phyloP scores from a whole-genome alignment of 768 basidiomycete species.

The Mycena chlorophos region DNA sequence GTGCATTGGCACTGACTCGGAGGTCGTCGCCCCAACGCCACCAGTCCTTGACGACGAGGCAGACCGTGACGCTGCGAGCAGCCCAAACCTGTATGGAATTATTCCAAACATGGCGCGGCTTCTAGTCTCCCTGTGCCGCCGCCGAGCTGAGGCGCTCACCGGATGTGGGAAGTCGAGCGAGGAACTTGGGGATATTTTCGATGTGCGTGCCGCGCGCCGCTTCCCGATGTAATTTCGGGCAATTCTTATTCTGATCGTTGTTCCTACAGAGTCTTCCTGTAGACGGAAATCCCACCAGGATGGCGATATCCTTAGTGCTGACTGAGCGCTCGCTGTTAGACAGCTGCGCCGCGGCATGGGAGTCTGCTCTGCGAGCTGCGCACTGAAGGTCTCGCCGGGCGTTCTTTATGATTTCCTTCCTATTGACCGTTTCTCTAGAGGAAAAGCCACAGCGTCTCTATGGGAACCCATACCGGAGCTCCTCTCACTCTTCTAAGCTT shows the following conservation, averaged over 20 bases:
- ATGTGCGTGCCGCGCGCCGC: slow-evolving; percentile 27
- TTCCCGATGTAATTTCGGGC: neutral
- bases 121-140: slow-evolving; percentile 30
- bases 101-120: slow-evolving; percentile 17
- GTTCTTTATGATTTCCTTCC: too few species aligned
- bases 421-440: too few species aligned
- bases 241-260: slow-evolving; percentile 8
- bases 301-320: slow-evolving; percentile 48
- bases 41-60: slow-evolving; percentile 13
- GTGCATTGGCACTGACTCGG: slow-evolving; percentile 1
- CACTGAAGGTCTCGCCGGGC: neutral
- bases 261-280: slow-evolving; percentile 39
- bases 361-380: slow-evolving; percentile 12
- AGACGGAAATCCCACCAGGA: slow-evolving; percentile 37
- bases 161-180: slow-evolving; percentile 13
- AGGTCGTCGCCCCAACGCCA: slow-evolving; percentile 9
- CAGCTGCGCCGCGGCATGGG: slow-evolving; percentile 50
- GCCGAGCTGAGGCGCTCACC: slow-evolving; percentile 32
- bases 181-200: slow-evolving; percentile 39
- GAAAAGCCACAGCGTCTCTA: too few species aligned
- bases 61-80: neutral
- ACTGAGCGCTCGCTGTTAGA: slow-evolving; percentile 55
- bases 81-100: slow-evolving; percentile 11
- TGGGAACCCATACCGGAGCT: too few species aligned
- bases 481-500: too few species aligned